Conservation (phyloP, 202 grass and related monocot genomes). For the Cymbopogon flexuosus region DNA sequence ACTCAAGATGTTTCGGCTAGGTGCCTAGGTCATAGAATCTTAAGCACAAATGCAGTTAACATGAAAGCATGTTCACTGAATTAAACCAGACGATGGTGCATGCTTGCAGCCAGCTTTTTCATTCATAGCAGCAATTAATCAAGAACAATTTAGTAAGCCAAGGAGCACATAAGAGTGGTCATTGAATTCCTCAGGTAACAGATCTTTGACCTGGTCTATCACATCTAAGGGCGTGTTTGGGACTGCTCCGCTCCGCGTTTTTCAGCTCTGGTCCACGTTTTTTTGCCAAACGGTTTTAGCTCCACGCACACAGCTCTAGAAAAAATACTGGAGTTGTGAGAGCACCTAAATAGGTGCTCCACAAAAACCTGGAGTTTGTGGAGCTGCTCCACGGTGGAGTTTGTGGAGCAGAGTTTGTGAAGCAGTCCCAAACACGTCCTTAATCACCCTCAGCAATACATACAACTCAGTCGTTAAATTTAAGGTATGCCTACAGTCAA, state of each 20-base stretch:
- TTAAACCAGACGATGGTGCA: neutral
- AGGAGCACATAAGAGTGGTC: neutral
- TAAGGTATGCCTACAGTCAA: neutral
- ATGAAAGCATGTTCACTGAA: neutral
- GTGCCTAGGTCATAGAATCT: neutral
- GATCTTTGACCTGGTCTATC: neutral
- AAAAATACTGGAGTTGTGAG: too few species aligned
- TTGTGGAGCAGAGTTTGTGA: too few species aligned
- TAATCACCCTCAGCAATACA: neutral
- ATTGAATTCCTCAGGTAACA: neutral
- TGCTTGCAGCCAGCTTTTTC: neutral
- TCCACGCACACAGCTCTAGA: too few species aligned
- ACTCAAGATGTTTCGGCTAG: neutral
- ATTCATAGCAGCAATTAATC: neutral
- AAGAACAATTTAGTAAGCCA: neutral
- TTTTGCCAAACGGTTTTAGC: too few species aligned
- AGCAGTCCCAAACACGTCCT: too few species aligned
- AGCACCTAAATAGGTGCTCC: too few species aligned
- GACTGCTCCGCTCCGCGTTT: too few species aligned
- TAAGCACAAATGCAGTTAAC: neutral
- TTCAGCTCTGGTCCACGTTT: too few species aligned
- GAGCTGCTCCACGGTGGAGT: too few species aligned
- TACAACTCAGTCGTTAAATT: neutral
- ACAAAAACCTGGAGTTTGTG: too few species aligned
- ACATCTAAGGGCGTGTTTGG: too few species aligned